Evolutionary conservation across 2,329 filamentous ascomycete genomes (phyloP).

Genomic region (Malbranchea zuffiana): DNA sequence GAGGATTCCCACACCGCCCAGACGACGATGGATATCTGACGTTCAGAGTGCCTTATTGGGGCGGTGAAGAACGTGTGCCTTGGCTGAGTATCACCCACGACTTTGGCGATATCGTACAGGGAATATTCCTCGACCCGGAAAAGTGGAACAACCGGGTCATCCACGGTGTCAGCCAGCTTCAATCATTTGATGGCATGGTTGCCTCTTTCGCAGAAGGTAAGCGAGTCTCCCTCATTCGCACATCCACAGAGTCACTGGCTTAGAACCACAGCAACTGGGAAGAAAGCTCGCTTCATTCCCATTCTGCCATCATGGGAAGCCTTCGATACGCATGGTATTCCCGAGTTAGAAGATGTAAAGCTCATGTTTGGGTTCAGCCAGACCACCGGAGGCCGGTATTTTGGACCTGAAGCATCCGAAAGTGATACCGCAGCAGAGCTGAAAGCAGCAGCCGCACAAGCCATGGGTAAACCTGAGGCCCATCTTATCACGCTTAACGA

Average conservation of each 20-base stretch:
- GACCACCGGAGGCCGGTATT: slow-evolving; percentile 16
- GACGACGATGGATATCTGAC: slow-evolving; percentile 31
- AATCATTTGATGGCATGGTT: slow-evolving; percentile 23
- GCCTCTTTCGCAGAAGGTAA: slow-evolving; percentile 26
- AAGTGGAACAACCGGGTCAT: slow-evolving; percentile 29
- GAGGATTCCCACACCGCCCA: slow-evolving; percentile 32
- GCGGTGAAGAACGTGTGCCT: slow-evolving; percentile 30
- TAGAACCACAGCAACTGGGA: slow-evolving; percentile 18
- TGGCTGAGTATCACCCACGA: slow-evolving; percentile 34
- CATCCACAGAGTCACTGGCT: not conserved
- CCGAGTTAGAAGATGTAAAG: slow-evolving; percentile 29
- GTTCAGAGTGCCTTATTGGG: slow-evolving; percentile 30
- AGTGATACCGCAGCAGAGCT: not conserved
- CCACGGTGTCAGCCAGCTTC: slow-evolving; percentile 30
- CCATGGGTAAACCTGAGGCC: not conserved
- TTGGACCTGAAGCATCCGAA: not conserved
- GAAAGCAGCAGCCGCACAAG: not conserved
- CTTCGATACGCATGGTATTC: slow-evolving; percentile 25
- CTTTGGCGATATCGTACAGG: slow-evolving; percentile 39
- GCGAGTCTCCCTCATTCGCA: not conserved
- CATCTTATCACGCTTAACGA: not conserved
- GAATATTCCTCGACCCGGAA: slow-evolving; percentile 33
- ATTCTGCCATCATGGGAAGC: slow-evolving; percentile 24
- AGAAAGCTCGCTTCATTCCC: slow-evolving; percentile 24
- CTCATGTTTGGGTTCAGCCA: slow-evolving; percentile 31